Percentiles rank a stretch among this genome's conserved stretches.
phyloP scores from a whole-genome alignment of 495 filamentous ascomycete species.

The Xylona heveae region DNA sequence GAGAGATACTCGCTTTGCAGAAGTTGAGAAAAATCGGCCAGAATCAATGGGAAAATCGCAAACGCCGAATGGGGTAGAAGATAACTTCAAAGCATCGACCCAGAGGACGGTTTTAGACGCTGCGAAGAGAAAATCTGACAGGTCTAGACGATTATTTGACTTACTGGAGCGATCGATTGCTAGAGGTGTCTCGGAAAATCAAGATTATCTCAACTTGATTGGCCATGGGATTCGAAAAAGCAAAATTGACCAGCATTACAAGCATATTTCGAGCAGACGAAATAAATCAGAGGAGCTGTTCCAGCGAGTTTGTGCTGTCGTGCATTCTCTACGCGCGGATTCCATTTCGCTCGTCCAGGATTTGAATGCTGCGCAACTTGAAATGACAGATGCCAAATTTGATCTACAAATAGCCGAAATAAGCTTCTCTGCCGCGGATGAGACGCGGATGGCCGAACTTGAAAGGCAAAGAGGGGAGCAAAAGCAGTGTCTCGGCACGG shows the following conservation, averaged over 20 bases:
- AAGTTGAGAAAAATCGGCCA: constrained; percentile 1
- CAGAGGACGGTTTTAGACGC: constrained; percentile 4
- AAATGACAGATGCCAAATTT: not conserved
- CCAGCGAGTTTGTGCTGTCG: no score
- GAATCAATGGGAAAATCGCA: constrained; percentile 2
- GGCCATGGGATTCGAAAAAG: constrained; percentile 1
- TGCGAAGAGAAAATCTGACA: not conserved
- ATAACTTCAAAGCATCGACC: constrained; percentile 3
- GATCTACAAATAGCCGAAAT: not conserved
- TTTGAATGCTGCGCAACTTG: not conserved
- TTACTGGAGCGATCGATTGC: constrained; percentile 2
- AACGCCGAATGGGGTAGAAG: constrained; percentile 3
- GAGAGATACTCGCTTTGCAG: constrained; percentile 3
- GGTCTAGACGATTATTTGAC: not conserved
- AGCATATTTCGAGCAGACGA: constrained; percentile 1
- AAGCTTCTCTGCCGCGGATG: not conserved
- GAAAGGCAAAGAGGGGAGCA: constrained; percentile 3
- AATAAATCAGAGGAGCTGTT: constrained; percentile 1
- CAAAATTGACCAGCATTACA: not conserved
- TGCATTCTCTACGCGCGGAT: not conserved
- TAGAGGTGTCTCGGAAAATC: constrained; percentile 1
- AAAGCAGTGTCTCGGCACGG: constrained; percentile 2
- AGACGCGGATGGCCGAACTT: not conserved
- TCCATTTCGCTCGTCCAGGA: not conserved
- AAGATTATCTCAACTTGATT: constrained; percentile 3